These are phyloP conservation scores for Vicia faba DNA, from an alignment of 306 rosid genomes.

Conservation along the genomic window DNA sequence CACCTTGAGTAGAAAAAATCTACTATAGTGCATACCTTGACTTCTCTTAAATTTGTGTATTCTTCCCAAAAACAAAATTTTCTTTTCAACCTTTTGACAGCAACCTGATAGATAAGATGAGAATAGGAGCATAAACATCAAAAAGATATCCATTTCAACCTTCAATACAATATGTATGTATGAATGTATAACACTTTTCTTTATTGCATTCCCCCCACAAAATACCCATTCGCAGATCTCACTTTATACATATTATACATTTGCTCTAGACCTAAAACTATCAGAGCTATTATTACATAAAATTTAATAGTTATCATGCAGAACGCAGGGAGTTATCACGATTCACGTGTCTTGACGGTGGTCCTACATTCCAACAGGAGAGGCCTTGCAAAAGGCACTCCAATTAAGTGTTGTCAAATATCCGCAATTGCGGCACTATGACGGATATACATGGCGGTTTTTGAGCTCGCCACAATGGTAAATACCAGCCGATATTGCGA, in stretches of 20 bases:
- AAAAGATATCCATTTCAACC: constrained; percentile 22
- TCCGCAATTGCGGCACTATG: no score
- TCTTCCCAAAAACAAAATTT: constrained; percentile 91
- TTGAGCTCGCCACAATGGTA: no score
- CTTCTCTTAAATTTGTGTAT: constrained; percentile 72
- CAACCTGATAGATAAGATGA: constrained; percentile 55
- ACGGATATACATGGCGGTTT: no score
- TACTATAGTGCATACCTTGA: constrained; percentile 58
- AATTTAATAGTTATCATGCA: neutral
- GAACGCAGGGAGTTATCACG: neutral
- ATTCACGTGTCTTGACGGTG: neutral
- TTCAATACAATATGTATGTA: constrained; percentile 8
- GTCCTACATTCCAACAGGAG: neutral
- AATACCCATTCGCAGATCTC: constrained; percentile 15
- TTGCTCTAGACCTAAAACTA: no score
- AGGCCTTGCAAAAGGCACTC: neutral
- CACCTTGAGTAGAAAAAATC: constrained; percentile 11
- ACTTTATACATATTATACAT: constrained; percentile 14
- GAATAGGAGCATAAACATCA: constrained; percentile 28
- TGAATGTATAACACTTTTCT: constrained; percentile 1
- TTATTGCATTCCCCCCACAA: constrained; percentile 10
- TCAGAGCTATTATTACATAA: neutral
- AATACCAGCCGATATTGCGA: no score
- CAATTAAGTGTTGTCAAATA: neutral
- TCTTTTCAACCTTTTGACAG: constrained; percentile 86